phyloP scores from a whole-genome alignment of 2,329 filamentous ascomycete species.

The Aspergillus alliaceus region DNA sequence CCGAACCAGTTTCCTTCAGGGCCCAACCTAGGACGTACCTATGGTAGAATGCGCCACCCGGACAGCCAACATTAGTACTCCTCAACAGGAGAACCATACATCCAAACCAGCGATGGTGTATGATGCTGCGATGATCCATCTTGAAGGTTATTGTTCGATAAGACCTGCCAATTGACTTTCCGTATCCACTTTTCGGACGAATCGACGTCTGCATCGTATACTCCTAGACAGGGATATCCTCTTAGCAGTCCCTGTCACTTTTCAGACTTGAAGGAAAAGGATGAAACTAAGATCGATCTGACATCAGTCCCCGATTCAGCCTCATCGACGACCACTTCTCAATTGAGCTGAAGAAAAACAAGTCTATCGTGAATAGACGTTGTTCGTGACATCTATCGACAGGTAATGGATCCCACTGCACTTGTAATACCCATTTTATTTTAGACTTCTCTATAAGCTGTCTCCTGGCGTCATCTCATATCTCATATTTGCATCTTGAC shows the following conservation, averaged over 20 bases:
- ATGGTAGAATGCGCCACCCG: not conserved
- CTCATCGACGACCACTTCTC: not conserved
- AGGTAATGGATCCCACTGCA: not conserved
- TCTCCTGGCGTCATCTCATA: no score
- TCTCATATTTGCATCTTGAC: no score
- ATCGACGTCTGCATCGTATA: not conserved
- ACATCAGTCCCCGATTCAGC: not conserved
- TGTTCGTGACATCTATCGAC: not conserved
- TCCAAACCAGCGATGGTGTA: not conserved
- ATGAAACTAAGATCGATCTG: no score
- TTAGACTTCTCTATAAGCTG: no score
- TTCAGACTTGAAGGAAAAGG: not conserved
- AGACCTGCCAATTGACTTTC: not conserved
- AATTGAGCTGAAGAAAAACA: not conserved
- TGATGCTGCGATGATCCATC: not conserved
- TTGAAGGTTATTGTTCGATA: not conserved
- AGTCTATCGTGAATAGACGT: not conserved
- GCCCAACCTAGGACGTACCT: not conserved
- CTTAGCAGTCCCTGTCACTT: not conserved
- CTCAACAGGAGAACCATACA: no score
- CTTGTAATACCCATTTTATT: not conserved
- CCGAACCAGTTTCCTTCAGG: not conserved
- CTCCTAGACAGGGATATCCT: not conserved
- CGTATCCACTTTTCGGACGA: not conserved
- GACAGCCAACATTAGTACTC: no score